phyloP scores from a whole-genome alignment of 177 flowering plant genomes.

The Vitis hybrid region DNA sequence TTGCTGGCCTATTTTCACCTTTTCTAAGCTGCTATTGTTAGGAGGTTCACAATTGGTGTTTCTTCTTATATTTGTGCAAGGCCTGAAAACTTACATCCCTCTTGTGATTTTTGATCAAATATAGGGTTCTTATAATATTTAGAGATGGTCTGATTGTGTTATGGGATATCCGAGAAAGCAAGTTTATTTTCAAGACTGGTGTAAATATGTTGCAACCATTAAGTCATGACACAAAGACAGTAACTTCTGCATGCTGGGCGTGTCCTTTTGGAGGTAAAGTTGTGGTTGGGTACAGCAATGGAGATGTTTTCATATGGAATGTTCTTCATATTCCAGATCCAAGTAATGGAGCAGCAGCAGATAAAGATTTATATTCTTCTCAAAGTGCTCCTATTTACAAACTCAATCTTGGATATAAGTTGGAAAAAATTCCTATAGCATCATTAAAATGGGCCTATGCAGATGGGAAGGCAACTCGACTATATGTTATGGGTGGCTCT shows the following conservation, averaged over 20 bases:
- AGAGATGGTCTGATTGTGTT: constrained; percentile 65
- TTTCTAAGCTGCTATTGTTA: not conserved
- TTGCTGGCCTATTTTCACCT: not conserved
- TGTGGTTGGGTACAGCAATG: constrained; percentile 72
- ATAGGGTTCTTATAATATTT: constrained; percentile 77
- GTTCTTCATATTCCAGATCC: constrained; percentile 37
- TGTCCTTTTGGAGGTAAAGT: constrained; percentile 87
- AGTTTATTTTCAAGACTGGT: constrained; percentile 44
- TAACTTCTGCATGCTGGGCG: constrained; percentile 85
- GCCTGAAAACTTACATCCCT: not conserved
- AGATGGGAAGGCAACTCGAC: constrained; percentile 72
- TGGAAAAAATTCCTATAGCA: constrained; percentile 70
- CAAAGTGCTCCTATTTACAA: constrained; percentile 56
- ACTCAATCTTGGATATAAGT: constrained; percentile 78
- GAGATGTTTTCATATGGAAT: constrained; percentile 72
- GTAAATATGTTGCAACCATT: constrained; percentile 39
- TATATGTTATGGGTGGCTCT: constrained; percentile 64
- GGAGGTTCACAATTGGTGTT: not conserved
- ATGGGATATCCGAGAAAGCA: constrained; percentile 80
- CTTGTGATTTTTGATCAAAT: constrained; percentile 9
- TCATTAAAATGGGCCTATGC: constrained; percentile 66
- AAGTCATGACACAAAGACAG: constrained; percentile 58
- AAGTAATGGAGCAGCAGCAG: constrained; percentile 24
- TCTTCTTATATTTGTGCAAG: not conserved
- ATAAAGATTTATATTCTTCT: constrained; percentile 24